phyloP scores from a whole-genome alignment of 2,329 filamentous ascomycete species.

The Camillea tinctor region DNA sequence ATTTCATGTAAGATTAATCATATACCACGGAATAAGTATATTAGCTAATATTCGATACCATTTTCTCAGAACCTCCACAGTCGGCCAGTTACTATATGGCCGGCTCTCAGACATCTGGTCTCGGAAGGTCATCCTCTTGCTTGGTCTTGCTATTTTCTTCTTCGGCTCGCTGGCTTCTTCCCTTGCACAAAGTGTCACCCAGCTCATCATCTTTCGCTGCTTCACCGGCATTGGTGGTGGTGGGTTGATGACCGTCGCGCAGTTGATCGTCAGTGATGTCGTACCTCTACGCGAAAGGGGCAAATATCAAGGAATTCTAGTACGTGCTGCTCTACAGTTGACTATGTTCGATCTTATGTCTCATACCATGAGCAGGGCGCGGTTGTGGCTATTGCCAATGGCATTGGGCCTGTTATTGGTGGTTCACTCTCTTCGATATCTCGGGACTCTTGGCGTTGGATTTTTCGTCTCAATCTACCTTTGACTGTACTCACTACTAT shows the following conservation, averaged over 20 bases:
- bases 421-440: constrained; percentile 48
- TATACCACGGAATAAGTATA: neutral
- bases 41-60: neutral
- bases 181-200: constrained; percentile 38
- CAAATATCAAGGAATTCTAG: constrained; percentile 39
- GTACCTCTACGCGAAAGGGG: constrained; percentile 30
- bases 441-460: constrained; percentile 50
- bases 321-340: constrained; percentile 15
- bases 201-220: constrained; percentile 41
- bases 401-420: constrained; percentile 54
- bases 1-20: constrained; percentile 48
- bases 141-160: constrained; percentile 42
- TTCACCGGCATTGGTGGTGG: constrained; percentile 35
- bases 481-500: constrained; percentile 47
- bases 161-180: constrained; percentile 43
- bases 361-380: constrained; percentile 35
- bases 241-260: constrained; percentile 31
- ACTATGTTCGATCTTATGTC: neutral
- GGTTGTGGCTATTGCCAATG: constrained; percentile 53
- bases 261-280: constrained; percentile 31
- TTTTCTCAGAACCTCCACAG: constrained; percentile 40
- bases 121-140: constrained; percentile 40
- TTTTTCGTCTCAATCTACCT: constrained; percentile 54
- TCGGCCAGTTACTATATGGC: constrained; percentile 47
- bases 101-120: constrained; percentile 48